Evolutionary conservation across 345 rosid genomes (phyloP), one percentile per base, ranked within the genome.

Genomic region (Lepidium didymum): DNA sequence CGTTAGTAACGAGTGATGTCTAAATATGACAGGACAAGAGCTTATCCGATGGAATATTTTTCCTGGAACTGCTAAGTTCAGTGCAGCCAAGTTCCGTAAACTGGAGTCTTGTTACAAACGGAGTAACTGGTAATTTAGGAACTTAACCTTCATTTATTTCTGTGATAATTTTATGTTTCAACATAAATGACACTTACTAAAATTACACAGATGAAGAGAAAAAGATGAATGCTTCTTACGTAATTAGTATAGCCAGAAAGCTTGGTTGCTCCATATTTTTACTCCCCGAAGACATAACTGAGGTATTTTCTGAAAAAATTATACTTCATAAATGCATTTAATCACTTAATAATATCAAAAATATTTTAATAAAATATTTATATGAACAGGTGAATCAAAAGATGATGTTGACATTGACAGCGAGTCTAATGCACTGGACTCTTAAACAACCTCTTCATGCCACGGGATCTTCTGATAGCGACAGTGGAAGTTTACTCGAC

Each of bases 101-200:
- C 60, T 91, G 99, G 99, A 82, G 90, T 79, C 92, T 94, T 29
- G 99, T 91, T 21, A 94, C 96, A 41, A 88, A 85, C 68, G 99
- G 97, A 70, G 82, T 76, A 55, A 80, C 88, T 0, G 96, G 99
- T 91, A 82, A 55, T 49, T 18, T 37, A 62, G 6, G 6, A 6
- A 21, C 29, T 25, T 45, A 7, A 7, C 29, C 6, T 43, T 10
- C 33, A 44, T 44, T 11, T 52, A 18, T 15, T 12, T 29, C 8
- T n/a, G 3, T 15, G 12, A 8, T 18, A 34, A 27, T 40, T 14
- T n/a, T n/a, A 12, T 38, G 45, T 47, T 66, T 51, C 8, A 53
- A 16, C 46, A 35, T 14, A 4, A 44, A 14, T 21, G 43, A 43
- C 65, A 51, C 7, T 56, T 40, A 45, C 2, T 67, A 3, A 5